Evolutionary conservation across 768 basidiomycete species (phyloP), one percentile per base, ranked within the genome.

Genomic region (Leccinum rimulosum): DNA sequence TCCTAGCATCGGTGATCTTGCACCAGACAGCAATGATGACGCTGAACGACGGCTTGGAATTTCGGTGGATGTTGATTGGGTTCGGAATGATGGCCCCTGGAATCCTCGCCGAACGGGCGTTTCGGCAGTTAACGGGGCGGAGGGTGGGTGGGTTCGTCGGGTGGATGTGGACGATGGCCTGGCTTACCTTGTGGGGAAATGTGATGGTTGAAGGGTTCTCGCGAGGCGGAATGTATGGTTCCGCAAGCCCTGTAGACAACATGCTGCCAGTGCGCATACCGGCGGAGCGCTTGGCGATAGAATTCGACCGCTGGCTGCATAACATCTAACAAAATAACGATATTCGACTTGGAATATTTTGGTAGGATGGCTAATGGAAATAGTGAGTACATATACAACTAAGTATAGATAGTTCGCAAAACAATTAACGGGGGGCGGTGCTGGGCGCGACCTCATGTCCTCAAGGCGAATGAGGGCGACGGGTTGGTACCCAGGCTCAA

Each of bases 41-140:
- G 0, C 75, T 84, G 75, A 79, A 80, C 2, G 68, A 72, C 7
- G 79, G 77, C 6, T 70, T 75, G 1, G 82, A 85, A 30, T 73
- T 80, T n/a, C 55, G 58, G 61, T 56, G 65, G 30, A 74, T 83
- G 47, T 68, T 73, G 0, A 77, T 79, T 1, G 83, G 81, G 59
- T 89, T 87, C 65, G 61, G 85, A 33, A 71, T 83, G 68, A 84
- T 80, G 74, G 85, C 77, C 10, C 59, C 81, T 0, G 85, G 83
- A 2, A 65, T 83, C 14, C 54, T 83, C 2, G 55, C 80, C 17
- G 86, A 88, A 67, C 68, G 50, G 12, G 59, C 3, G n/a, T 75
- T 63, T 48, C 49, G 57, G 38, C 31, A 25, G 19, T 19, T 63
- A 17, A 74, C 68, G 0, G 71, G 75, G 5, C 57, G 62, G 56